phyloP scores from a whole-genome alignment of 2,329 filamentous ascomycete species.

The Proliferodiscus dingleyae region DNA sequence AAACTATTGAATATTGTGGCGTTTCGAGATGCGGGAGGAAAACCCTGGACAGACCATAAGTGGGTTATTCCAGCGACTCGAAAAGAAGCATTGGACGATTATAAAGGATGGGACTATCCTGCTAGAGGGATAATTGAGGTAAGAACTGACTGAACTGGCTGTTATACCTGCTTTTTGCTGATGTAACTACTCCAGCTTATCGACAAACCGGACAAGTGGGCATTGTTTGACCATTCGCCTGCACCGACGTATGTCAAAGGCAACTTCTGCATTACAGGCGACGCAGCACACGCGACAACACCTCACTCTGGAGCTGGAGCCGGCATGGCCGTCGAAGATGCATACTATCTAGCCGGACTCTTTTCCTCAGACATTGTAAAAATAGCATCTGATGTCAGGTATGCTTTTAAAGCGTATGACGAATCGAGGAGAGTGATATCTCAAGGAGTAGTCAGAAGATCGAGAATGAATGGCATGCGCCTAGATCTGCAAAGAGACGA shows the following conservation, averaged over 20 bases:
- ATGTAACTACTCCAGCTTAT: constrained; percentile 27
- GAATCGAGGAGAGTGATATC: constrained; percentile 33
- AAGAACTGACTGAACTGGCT: not conserved
- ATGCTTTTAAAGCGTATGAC: constrained; percentile 37
- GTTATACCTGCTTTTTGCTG: not conserved
- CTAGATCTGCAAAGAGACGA: too few species aligned
- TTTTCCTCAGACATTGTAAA: constrained; percentile 39
- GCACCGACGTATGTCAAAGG: constrained; percentile 39
- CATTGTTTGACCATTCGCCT: constrained; percentile 39
- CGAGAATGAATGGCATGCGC: too few species aligned
- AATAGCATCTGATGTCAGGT: constrained; percentile 23
- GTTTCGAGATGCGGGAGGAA: constrained; percentile 38
- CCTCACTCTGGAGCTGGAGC: constrained; percentile 52
- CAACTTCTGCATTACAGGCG: constrained; percentile 46
- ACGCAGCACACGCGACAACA: constrained; percentile 51
- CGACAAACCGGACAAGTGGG: constrained; percentile 41
- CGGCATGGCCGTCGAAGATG: constrained; percentile 52
- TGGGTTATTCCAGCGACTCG: constrained; percentile 37
- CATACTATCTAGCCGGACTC: constrained; percentile 46
- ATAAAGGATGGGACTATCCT: constrained; percentile 35
- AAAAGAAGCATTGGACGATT: constrained; percentile 37
- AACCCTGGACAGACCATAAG: constrained; percentile 35
- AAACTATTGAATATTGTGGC: constrained; percentile 51
- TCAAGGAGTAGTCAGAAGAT: too few species aligned
- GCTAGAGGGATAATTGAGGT: constrained; percentile 3